Evolutionary conservation across 345 rosid species (phyloP), one percentile per base, ranked within the genome.

Genomic region (Salix viminalis): DNA sequence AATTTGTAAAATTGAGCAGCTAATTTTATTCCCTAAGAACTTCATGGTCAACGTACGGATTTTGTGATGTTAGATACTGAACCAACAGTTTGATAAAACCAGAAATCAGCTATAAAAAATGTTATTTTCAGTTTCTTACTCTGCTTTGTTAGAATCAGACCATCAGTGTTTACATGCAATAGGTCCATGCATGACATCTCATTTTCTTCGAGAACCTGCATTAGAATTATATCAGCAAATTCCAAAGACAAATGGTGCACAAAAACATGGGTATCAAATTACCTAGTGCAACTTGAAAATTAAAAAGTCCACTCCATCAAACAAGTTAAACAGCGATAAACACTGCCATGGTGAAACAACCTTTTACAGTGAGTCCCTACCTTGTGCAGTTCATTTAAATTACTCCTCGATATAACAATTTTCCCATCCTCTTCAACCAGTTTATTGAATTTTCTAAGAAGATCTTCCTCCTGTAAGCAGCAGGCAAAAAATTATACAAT

Each of bases 161-260:
- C 98, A 76, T 96, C 99, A 34, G 93, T 89, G 80, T 88, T 85
- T 82, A 91, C 85, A 80, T 87, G 88, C 84, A 92, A 80, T 19
- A 94, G 81, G 69, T 96, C 98, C 79, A 81, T 58, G 83, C 99
- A 96, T 19, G 85, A 88, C 80, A 94, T 84, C 76, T 96, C 91
- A 81, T 96, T 86, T 82, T 94, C 99, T 79, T 96, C 98, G 61
- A 96, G 94, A 75, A 89, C 99, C 99, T 96, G 88, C 74, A 79
- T 70, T 50, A 70, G 9, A 48, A 48, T 58, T 74, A 69, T 58
- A 76, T 34, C 75, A 50, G 42, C 42, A 32, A 67, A 76, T 71
- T 61, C 66, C 19, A 13, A 69, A 37, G 28, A 11, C 32, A 42
- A 6, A 32, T 36, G 7, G 37, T 23, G 26, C 28, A 42, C 14